Evolutionary conservation across 305 asterid genomes (phyloP).

Genomic region (Fraxinus latifolia): DNA sequence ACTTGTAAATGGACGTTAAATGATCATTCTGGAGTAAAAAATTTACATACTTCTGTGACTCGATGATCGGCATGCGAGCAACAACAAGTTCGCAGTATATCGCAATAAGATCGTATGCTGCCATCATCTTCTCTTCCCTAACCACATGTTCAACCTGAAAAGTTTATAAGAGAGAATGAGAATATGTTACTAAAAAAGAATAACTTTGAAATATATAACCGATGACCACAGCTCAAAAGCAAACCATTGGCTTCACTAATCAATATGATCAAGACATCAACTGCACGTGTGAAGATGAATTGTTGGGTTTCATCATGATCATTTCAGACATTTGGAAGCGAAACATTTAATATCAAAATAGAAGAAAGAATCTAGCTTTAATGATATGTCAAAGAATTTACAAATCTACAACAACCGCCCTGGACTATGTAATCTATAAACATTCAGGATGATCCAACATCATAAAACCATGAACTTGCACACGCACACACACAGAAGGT

Average conservation of each 20-base stretch:
- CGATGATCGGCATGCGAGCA: slow-evolving; percentile 81
- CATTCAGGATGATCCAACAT: neutral
- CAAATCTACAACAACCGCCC: neutral
- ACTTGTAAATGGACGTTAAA: neutral
- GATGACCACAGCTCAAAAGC: neutral
- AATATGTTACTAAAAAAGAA: neutral
- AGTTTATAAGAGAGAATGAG: slow-evolving; percentile 16
- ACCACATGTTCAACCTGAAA: slow-evolving; percentile 93
- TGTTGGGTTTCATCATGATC: slow-evolving; percentile 1
- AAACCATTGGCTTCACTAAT: slow-evolving; percentile 3
- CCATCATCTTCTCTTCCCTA: slow-evolving; percentile 93
- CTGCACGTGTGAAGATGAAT: slow-evolving; percentile 8
- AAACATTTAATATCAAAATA: neutral
- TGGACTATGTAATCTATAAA: neutral
- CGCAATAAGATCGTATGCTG: slow-evolving; percentile 89
- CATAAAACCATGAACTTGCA: slow-evolving; percentile 2
- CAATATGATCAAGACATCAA: neutral
- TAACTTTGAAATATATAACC: slow-evolving; percentile 9
- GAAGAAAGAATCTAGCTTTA: neutral
- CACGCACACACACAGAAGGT: neutral
- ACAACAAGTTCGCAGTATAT: slow-evolving; percentile 82
- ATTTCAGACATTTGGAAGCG: neutral
- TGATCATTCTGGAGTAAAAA: slow-evolving; percentile 23
- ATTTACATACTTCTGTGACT: slow-evolving; percentile 76
- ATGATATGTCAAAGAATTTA: neutral